Percentiles rank a stretch among this genome's conserved stretches.
Evolutionary conservation across 768 basidiomycete species (phyloP).

Genomic region (Serendipita sp.): DNA sequence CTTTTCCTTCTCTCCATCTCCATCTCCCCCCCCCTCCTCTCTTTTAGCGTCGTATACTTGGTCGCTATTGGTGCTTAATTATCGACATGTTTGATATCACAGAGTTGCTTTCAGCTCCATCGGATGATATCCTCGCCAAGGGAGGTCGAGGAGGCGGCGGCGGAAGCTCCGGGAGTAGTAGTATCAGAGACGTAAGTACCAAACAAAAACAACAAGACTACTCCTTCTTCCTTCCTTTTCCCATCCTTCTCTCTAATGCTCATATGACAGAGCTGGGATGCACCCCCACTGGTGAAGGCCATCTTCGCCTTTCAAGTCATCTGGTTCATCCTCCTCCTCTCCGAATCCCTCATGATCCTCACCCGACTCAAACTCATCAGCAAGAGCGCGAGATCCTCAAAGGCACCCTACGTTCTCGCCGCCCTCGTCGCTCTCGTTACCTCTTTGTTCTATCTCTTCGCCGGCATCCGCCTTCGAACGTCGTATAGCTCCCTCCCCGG

Average conservation of each 20-base stretch:
- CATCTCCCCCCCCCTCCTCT: neutral
- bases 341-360: neutral
- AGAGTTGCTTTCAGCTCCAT: neutral
- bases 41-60: neutral
- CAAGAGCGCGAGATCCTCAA: too few relatives aligned
- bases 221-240: too few relatives aligned
- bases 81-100: neutral
- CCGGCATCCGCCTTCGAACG: neutral
- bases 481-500: neutral
- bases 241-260: too few relatives aligned
- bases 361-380: too few relatives aligned
- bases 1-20: neutral
- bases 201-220: neutral
- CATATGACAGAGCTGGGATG: neutral
- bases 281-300: neutral
- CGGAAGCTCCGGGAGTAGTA: neutral
- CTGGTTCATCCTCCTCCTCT: neutral
- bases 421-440: neutral
- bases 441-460: neutral
- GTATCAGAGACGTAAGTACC: neutral
- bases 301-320: neutral
- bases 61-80: too few relatives aligned
- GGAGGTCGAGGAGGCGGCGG: neutral
- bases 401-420: too few relatives aligned
- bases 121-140: neutral